Percentiles rank a stretch among this genome's conserved stretches.
Evolutionary conservation across 2,329 filamentous ascomycete species (phyloP).

Genomic region (Domatiomyces globalis): DNA sequence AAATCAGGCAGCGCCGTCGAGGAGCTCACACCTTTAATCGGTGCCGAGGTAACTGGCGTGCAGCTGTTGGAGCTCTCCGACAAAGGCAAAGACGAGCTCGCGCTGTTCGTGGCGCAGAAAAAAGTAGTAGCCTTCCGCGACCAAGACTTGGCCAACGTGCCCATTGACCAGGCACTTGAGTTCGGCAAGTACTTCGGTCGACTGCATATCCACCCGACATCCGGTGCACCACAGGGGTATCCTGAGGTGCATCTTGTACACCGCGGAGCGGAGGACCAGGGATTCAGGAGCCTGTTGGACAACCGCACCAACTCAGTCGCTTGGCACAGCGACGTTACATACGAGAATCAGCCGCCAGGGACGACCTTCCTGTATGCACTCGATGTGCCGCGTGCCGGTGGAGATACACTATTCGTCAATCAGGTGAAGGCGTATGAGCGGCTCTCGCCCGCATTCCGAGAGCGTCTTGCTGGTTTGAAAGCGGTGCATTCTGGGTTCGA

Average conservation of each 20-base stretch:
- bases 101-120: slow-evolving; percentile 23
- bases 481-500: slow-evolving; percentile 68
- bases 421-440: slow-evolving; percentile 68
- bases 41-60: slow-evolving; percentile 24
- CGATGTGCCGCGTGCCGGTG: slow-evolving; percentile 65
- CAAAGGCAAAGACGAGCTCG: slow-evolving; percentile 23
- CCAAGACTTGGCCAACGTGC: slow-evolving; percentile 26
- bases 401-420: slow-evolving; percentile 73
- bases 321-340: slow-evolving; percentile 75
- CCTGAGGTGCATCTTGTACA: slow-evolving; percentile 70
- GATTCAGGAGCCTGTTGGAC: slow-evolving; percentile 47
- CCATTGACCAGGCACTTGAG: slow-evolving; percentile 18
- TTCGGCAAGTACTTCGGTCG: slow-evolving; percentile 63
- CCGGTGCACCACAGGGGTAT: slow-evolving; percentile 56
- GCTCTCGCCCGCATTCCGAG: slow-evolving; percentile 62
- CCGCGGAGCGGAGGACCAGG: slow-evolving; percentile 51
- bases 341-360: slow-evolving; percentile 75
- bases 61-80: slow-evolving; percentile 21
- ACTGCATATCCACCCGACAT: slow-evolving; percentile 69
- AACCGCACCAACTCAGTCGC: slow-evolving; percentile 65
- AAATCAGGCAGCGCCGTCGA: slow-evolving; percentile 22
- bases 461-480: slow-evolving; percentile 64
- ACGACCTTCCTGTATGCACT: slow-evolving; percentile 82
- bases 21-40: slow-evolving; percentile 22
- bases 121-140: slow-evolving; percentile 22